Conservation (phyloP, 2,329 filamentous ascomycete species). For the Phialophora chinensis region DNA sequence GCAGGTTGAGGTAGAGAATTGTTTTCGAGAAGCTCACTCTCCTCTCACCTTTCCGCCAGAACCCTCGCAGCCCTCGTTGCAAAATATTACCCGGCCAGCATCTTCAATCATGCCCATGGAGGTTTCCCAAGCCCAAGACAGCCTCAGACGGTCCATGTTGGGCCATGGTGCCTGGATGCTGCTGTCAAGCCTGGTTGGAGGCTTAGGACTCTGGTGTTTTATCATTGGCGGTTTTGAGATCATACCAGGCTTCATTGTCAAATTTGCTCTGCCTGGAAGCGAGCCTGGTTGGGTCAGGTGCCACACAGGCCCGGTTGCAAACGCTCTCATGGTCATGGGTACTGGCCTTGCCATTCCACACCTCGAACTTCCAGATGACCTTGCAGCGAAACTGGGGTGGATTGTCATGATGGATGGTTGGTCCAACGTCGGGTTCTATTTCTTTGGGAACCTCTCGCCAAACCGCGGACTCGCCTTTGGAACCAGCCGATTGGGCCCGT, state of each 20-base stretch:
- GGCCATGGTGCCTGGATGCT: slow-evolving; percentile 17
- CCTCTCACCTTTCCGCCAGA: background rate
- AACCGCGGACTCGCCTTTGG: slow-evolving; percentile 22
- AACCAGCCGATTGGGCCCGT: slow-evolving; percentile 17
- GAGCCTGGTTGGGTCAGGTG: slow-evolving; percentile 19
- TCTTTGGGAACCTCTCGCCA: slow-evolving; percentile 20
- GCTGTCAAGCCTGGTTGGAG: slow-evolving; percentile 11
- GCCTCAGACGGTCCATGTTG: slow-evolving; percentile 9
- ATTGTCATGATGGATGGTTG: slow-evolving; percentile 24
- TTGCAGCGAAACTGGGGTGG: slow-evolving; percentile 15
- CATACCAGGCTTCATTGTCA: slow-evolving; percentile 18
- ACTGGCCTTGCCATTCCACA: slow-evolving; percentile 15
- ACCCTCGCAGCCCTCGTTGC: slow-evolving; percentile 1
- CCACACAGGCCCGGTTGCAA: slow-evolving; percentile 18
- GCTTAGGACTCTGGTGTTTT: slow-evolving; percentile 16
- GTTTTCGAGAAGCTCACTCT: slow-evolving; percentile 5
- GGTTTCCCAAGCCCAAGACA: slow-evolving; percentile 9
- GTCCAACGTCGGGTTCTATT: slow-evolving; percentile 22
- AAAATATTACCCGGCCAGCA: background rate
- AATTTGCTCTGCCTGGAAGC: slow-evolving; percentile 15
- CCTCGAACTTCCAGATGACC: slow-evolving; percentile 17
- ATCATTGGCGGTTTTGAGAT: slow-evolving; percentile 20
- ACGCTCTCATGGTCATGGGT: slow-evolving; percentile 20
- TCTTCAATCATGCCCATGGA: background rate
- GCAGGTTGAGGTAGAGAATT: slow-evolving; percentile 1